A percentile compares a stretch with the other conserved stretches of the same genome.
phyloP scores from a whole-genome alignment of 306 rosid genomes.

The Cercis canadensis region DNA sequence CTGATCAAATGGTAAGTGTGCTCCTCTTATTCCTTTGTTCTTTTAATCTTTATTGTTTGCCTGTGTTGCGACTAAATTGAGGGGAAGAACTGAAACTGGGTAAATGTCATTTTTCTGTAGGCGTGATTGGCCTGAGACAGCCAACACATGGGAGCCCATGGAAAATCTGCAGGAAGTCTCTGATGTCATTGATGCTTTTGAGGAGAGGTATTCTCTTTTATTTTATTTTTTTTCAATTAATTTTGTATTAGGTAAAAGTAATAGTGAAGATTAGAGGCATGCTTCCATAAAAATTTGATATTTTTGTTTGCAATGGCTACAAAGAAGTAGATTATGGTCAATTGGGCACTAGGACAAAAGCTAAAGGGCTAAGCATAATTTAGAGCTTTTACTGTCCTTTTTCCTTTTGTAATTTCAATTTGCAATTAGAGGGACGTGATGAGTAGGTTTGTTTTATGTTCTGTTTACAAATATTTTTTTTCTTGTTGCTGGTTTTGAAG shows the following conservation, averaged over 20 bases:
- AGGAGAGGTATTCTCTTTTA: too few relatives aligned
- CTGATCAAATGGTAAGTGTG: slow-evolving; percentile 82
- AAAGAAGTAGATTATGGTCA: neutral
- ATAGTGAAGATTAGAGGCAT: neutral
- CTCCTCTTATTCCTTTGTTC: neutral
- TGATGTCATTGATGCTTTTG: slow-evolving; percentile 65
- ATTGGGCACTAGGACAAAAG: too few relatives aligned
- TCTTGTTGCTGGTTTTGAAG: slow-evolving; percentile 42
- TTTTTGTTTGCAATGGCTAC: neutral
- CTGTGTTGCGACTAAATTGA: neutral
- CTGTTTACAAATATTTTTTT: slow-evolving; percentile 9
- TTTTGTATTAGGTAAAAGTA: too few relatives aligned
- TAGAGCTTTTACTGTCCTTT: neutral
- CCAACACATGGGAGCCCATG: slow-evolving; percentile 96
- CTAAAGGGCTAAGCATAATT: neutral
- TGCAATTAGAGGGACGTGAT: neutral
- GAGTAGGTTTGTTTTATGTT: neutral
- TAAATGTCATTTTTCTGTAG: slow-evolving; percentile 39
- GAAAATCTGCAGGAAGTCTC: slow-evolving; percentile 84
- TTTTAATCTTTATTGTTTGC: neutral
- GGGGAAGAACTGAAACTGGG: neutral
- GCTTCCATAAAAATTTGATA: too few relatives aligned
- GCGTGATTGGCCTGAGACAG: slow-evolving; percentile 94
- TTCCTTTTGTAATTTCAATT: neutral
- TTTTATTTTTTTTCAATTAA: too few relatives aligned